Base-by-base conservation (phyloP, 2,329 filamentous ascomycete genomes). In the Colletotrichum camelliae region DNA sequence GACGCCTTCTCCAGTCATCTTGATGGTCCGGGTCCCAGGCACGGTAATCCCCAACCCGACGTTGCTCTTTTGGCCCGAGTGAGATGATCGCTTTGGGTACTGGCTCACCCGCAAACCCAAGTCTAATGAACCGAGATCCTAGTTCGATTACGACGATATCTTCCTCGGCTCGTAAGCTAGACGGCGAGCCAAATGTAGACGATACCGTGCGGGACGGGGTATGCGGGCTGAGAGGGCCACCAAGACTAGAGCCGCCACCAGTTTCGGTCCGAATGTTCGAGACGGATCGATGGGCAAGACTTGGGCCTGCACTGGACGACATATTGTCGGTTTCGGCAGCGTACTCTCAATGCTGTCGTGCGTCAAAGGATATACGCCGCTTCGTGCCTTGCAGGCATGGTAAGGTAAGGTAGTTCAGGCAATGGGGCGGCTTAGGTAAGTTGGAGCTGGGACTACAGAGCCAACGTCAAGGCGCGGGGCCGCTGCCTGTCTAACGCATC, bases 81-180 rank as follows among this genome's bases (percentile, higher is more conserved):
- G 90, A 88, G 27, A 96, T 86, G 16, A 90, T 88, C 1, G 89
- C 90, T 83, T 96, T 97, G 79, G 96, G 96, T 4, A 88, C 86
- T 58, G 93, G 90, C 83, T 98, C 96, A 67, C 96, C 96, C 7
- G 96, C 95, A 82, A 98, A 97, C 1, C 97, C 97, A 12, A 94
- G 93, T 60, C 94, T 92, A 31, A 98, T 84, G 84, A 92, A 94
- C 27, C 96, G 91, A 12, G 94, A 91, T 1, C 96, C 96, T 43
- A 98, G 83, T 83, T 98, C 96, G 67, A 98, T 88, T 57, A 99
- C 90, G 7, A 98, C 85, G 8, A 93, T 88, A 79, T 98, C 97
- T 81, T 99, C 97, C 80, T 98, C 96, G 80, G 93, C 87, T 80
- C 93, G 88, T 79, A 94, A 83, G 80, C 92, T 85, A 75, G 92